A percentile compares a stretch with the other conserved stretches of the same genome.
These are phyloP conservation scores for Domatiomyces catenatus DNA, from an alignment of 2,329 filamentous ascomycete genomes.

Conservation along the genomic window DNA sequence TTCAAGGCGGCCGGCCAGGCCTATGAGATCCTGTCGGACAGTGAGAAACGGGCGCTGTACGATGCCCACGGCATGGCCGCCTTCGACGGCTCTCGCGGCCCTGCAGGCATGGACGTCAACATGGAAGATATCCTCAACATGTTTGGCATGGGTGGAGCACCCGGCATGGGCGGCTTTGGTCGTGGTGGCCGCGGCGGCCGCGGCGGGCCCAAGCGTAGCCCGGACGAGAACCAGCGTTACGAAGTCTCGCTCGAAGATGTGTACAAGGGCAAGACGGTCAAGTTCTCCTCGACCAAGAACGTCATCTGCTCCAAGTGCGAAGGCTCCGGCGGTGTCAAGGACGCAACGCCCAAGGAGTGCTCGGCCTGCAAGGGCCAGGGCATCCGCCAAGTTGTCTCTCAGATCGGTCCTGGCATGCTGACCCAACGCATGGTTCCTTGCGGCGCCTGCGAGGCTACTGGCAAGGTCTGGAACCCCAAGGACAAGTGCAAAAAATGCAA, in stretches of 20 bases:
- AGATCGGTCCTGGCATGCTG: conserved; percentile 74
- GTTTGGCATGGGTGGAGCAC: conserved; percentile 40
- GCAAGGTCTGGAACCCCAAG: conserved; percentile 82
- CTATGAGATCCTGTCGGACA: conserved; percentile 95
- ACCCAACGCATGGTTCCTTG: conserved; percentile 68
- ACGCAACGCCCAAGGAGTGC: conserved; percentile 70
- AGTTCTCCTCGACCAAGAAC: conserved; percentile 91
- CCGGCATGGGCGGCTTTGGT: conserved; percentile 39
- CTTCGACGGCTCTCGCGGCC: conserved; percentile 62
- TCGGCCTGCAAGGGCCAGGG: conserved; percentile 69
- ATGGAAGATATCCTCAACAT: conserved; percentile 61
- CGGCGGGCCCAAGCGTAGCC: conserved; percentile 50
- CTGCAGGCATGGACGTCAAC: conserved; percentile 62
- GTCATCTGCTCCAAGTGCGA: conserved; percentile 77
- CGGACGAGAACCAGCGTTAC: conserved; percentile 79
- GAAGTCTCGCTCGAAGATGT: conserved; percentile 83
- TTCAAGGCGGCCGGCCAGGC: conserved; percentile 91
- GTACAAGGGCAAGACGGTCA: conserved; percentile 97
- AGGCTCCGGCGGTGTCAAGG: conserved; percentile 79
- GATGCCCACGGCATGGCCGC: conserved; percentile 91
- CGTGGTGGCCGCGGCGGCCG: conserved; percentile 32
- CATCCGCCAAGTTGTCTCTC: conserved; percentile 59
- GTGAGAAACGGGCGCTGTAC: conserved; percentile 82
- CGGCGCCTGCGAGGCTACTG: conserved; percentile 69
- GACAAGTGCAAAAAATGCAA: conserved; percentile 99